Percentiles rank a stretch among this genome's conserved stretches.
Evolutionary conservation across 495 filamentous ascomycete species (phyloP).

Genomic region (Cenococcum geophilum): DNA sequence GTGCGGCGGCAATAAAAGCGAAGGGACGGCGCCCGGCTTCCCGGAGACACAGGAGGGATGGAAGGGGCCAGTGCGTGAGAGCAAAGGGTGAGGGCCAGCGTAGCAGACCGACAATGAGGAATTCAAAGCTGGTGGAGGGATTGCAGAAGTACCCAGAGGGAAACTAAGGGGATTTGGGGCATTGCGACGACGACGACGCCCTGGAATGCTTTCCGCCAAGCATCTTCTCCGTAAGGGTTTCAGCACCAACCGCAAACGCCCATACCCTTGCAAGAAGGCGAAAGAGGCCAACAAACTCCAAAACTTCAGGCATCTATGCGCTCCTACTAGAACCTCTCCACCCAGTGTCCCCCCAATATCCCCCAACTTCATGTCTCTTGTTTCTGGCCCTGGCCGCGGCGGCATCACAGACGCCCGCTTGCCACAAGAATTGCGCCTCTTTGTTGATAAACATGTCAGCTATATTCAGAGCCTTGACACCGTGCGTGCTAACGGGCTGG

Average conservation of each 20-base stretch:
- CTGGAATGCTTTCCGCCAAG: neutral
- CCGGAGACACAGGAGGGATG: neutral
- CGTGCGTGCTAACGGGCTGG: slow-evolving; percentile 45
- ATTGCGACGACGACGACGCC: neutral
- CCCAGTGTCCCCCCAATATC: neutral
- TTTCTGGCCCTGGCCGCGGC: slow-evolving; percentile 56
- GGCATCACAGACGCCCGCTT: slow-evolving; percentile 39
- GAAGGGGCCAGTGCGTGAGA: neutral
- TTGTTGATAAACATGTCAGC: slow-evolving; percentile 71
- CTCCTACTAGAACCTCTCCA: neutral
- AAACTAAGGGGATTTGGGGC: neutral
- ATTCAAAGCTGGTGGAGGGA: neutral
- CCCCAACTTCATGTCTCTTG: slow-evolving; percentile 50
- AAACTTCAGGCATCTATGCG: slow-evolving; percentile 1
- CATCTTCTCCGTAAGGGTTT: neutral
- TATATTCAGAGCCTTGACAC: slow-evolving; percentile 93
- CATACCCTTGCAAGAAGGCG: neutral
- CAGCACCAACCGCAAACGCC: no score
- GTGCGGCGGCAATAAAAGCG: slow-evolving; percentile 3
- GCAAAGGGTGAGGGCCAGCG: neutral
- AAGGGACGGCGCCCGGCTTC: slow-evolving; percentile 1
- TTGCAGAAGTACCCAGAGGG: neutral
- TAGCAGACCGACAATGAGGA: neutral
- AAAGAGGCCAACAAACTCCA: slow-evolving; percentile 2
- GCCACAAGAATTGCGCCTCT: slow-evolving; percentile 58